Evolutionary conservation across 2,329 filamentous ascomycete species (phyloP).

Genomic region (Fusarium ambrosium): DNA sequence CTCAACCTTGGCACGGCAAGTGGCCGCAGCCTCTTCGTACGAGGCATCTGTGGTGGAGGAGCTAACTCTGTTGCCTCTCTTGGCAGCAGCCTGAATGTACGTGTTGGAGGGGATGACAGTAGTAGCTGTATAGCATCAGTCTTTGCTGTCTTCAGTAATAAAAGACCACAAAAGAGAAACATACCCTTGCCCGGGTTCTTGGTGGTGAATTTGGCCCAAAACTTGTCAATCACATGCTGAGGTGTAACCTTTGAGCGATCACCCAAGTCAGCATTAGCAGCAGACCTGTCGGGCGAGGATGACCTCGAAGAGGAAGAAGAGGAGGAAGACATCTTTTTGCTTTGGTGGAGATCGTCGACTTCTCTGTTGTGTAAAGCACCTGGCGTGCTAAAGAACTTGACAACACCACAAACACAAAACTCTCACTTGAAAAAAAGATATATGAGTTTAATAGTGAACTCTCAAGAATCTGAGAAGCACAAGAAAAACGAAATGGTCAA

Average conservation of each 20-base stretch:
- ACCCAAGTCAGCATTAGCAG: slow-evolving; percentile 21
- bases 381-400: not conserved
- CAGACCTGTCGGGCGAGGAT: slow-evolving; percentile 11
- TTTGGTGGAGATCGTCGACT: not conserved
- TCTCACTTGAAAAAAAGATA: not conserved
- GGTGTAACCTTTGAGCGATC: slow-evolving; percentile 65
- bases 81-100: slow-evolving; percentile 72
- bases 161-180: not conserved
- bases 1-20: slow-evolving; percentile 75
- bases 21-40: slow-evolving; percentile 78
- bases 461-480: not conserved
- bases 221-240: slow-evolving; percentile 77
- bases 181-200: slow-evolving; percentile 78
- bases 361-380: not conserved
- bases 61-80: slow-evolving; percentile 66
- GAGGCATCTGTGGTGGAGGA: slow-evolving; percentile 73
- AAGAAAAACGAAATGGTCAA: not conserved
- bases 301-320: slow-evolving; percentile 22
- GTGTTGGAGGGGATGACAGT: slow-evolving; percentile 78
- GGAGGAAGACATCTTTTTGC: slow-evolving; percentile 22
- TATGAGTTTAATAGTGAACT: not conserved
- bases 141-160: too few relatives aligned
- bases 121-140: slow-evolving; percentile 61
- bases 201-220: slow-evolving; percentile 80
- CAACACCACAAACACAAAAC: not conserved